phyloP scores from a whole-genome alignment of 2,329 filamentous ascomycete species.

The Sporothrix humicola region DNA sequence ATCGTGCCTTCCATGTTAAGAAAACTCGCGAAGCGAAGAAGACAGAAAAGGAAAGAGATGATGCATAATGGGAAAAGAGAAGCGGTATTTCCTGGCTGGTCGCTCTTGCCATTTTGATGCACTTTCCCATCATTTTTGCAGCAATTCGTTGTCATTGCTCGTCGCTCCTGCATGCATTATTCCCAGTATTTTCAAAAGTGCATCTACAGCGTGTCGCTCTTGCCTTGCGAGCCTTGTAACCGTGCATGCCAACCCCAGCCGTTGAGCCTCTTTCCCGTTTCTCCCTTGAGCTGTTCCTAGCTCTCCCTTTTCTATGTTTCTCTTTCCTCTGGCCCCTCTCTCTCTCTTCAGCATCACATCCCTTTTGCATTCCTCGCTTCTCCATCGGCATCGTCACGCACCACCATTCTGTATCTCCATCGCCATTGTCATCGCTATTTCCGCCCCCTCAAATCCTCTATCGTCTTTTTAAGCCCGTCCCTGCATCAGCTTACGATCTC shows the following conservation, averaged over 20 bases:
- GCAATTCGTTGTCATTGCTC: not conserved
- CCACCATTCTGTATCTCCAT: constrained; percentile 13
- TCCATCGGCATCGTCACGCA: constrained; percentile 6
- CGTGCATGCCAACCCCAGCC: constrained; percentile 20
- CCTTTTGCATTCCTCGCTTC: constrained; percentile 20
- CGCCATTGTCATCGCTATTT: too few species aligned
- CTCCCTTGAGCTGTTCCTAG: not conserved
- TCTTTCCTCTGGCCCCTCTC: not conserved
- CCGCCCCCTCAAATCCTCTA: not conserved
- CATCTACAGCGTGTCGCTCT: constrained; percentile 16
- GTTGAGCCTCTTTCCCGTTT: constrained; percentile 18
- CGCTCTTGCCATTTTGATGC: not conserved
- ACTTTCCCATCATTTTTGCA: not conserved
- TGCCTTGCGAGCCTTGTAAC: not conserved
- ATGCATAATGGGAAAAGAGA: not conserved
- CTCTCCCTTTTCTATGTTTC: not conserved
- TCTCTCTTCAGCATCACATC: constrained; percentile 17
- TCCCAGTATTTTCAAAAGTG: not conserved
- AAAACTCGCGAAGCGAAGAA: constrained; percentile 7
- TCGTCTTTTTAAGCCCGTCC: not conserved
- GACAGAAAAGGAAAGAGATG: not conserved
- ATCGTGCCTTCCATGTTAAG: constrained; percentile 11
- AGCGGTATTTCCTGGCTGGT: not conserved
- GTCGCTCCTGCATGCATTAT: not conserved
- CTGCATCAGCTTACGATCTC: not conserved